Percentiles rank a stretch among this genome's conserved stretches.
Evolutionary conservation across 495 filamentous ascomycete genomes (phyloP).

Genomic region (Cenococcum geophilum): DNA sequence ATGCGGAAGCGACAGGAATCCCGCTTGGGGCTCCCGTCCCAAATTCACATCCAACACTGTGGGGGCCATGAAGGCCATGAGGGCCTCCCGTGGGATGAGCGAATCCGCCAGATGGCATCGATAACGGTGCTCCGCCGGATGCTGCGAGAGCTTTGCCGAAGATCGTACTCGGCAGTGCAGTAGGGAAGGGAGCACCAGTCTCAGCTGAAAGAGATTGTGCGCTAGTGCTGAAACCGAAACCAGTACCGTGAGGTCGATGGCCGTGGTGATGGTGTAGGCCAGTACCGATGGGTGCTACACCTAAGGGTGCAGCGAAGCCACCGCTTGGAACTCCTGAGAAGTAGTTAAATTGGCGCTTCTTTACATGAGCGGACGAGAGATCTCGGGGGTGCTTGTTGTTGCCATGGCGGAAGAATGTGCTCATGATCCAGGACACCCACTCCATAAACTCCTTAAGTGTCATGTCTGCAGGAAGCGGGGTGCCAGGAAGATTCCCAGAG

Average conservation of each 20-base stretch:
- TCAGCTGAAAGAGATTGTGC: background rate
- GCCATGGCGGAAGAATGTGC: slow-evolving; percentile 5
- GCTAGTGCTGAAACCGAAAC: background rate
- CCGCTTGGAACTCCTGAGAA: background rate
- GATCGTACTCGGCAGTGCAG: background rate
- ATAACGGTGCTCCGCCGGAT: background rate
- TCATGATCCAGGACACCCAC: slow-evolving; percentile 16
- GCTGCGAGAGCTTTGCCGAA: background rate
- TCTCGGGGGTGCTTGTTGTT: slow-evolving; percentile 13
- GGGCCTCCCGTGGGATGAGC: background rate
- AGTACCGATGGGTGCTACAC: background rate
- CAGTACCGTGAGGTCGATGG: background rate
- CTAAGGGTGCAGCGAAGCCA: background rate
- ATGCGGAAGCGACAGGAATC: background rate
- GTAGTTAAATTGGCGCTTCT: background rate
- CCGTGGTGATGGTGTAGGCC: background rate
- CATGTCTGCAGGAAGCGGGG: slow-evolving; percentile 16
- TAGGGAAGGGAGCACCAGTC: background rate
- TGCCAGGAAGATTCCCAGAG: slow-evolving; percentile 9
- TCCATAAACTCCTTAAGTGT: slow-evolving; percentile 21
- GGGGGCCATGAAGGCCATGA: background rate
- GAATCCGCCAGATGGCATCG: background rate
- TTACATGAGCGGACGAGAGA: background rate
- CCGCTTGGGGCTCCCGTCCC: background rate
- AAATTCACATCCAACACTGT: background rate